phyloP scores from a whole-genome alignment of 2,329 filamentous ascomycete species.

The Fusarium sp. region DNA sequence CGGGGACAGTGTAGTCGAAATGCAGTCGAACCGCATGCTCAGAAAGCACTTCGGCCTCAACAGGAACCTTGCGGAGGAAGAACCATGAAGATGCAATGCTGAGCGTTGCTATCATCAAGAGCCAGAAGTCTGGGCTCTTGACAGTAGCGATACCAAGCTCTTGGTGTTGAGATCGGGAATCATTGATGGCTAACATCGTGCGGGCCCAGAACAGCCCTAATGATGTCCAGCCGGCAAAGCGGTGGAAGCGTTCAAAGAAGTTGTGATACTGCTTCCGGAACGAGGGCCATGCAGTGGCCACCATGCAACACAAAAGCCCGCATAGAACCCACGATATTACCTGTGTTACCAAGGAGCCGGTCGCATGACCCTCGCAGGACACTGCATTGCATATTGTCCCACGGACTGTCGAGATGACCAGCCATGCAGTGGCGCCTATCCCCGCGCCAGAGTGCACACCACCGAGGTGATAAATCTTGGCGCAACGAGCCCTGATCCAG shows the following conservation, averaged over 20 bases:
- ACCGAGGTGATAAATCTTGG: slow-evolving; percentile 66
- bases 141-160: slow-evolving; percentile 56
- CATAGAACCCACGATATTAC: slow-evolving; percentile 70
- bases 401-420: slow-evolving; percentile 58
- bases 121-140: slow-evolving; percentile 70
- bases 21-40: slow-evolving; percentile 78
- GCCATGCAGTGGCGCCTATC: slow-evolving; percentile 64
- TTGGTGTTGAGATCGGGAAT: slow-evolving; percentile 53
- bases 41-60: slow-evolving; percentile 76
- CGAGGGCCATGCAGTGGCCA: slow-evolving; percentile 72
- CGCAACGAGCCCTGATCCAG: slow-evolving; percentile 61
- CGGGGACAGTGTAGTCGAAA: slow-evolving; percentile 73
- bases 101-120: slow-evolving; percentile 72
- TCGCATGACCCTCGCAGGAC: slow-evolving; percentile 50
- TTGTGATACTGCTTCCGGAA: slow-evolving; percentile 75
- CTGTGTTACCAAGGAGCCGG: slow-evolving; percentile 56
- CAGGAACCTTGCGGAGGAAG: slow-evolving; percentile 74
- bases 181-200: slow-evolving; percentile 66
- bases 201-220: slow-evolving; percentile 75
- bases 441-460: slow-evolving; percentile 66
- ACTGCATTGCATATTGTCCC: slow-evolving; percentile 55
- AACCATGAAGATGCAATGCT: slow-evolving; percentile 81
- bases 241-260: slow-evolving; percentile 77
- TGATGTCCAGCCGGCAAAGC: slow-evolving; percentile 79
- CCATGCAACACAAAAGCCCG: slow-evolving; percentile 69